Evolutionary conservation across 768 basidiomycete species (phyloP).

Genomic region (Calocera cornea): DNA sequence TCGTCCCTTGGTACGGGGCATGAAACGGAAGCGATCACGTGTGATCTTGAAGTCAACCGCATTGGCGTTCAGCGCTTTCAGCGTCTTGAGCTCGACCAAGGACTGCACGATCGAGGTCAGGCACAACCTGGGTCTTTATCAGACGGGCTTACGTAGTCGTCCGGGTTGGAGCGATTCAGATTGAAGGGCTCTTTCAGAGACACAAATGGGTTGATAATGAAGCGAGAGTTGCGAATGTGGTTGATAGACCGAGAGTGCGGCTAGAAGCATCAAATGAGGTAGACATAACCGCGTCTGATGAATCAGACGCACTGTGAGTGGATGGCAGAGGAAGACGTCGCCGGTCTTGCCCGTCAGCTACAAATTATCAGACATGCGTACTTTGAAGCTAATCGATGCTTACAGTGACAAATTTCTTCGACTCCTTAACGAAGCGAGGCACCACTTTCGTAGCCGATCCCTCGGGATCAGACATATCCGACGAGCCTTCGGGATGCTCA

Average conservation of each 20-base stretch:
- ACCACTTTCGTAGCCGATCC: not conserved
- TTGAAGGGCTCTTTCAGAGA: slow-evolving; percentile 41
- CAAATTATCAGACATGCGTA: not conserved
- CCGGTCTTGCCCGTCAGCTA: slow-evolving; percentile 42
- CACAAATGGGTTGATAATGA: slow-evolving; percentile 56
- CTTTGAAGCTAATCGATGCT: not conserved
- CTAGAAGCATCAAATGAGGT: slow-evolving; percentile 12
- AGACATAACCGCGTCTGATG: not conserved
- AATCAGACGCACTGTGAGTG: slow-evolving; percentile 30
- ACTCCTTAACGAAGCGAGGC: not conserved
- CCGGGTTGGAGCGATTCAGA: slow-evolving; percentile 32
- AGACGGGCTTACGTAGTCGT: slow-evolving; percentile 25
- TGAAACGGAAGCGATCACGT: not conserved
- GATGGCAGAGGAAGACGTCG: slow-evolving; percentile 51
- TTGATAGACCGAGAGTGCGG: slow-evolving; percentile 52
- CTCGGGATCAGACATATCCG: not conserved
- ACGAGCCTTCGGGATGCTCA: not conserved
- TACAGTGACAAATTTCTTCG: not conserved
- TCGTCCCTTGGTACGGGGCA: not conserved
- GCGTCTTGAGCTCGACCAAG: slow-evolving; percentile 46
- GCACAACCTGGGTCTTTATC: not conserved
- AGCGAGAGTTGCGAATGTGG: slow-evolving; percentile 39
- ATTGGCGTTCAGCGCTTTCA: slow-evolving; percentile 30
- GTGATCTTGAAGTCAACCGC: slow-evolving; percentile 1
- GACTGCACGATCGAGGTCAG: not conserved